Conservation (phyloP, 768 basidiomycete species). For the Hydnum rufescens region DNA sequence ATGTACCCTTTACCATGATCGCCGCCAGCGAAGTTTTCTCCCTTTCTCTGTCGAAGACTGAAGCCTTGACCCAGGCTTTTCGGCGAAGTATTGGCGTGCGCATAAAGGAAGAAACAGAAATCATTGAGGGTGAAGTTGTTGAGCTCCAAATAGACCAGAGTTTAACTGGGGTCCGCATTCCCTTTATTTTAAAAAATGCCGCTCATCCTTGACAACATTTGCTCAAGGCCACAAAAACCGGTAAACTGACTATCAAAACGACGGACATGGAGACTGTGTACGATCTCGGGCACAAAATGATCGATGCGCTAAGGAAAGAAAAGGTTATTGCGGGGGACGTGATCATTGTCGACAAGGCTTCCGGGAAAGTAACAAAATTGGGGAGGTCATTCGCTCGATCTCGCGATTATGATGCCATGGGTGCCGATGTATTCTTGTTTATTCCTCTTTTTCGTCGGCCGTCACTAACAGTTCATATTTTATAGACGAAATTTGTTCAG, state of each 20-base stretch:
- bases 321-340: slow-evolving; percentile 88
- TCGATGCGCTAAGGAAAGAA: slow-evolving; percentile 90
- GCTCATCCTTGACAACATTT: neutral
- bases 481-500: slow-evolving; percentile 91
- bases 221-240: slow-evolving; percentile 86
- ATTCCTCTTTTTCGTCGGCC: neutral
- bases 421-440: slow-evolving; percentile 57
- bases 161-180: slow-evolving; percentile 60
- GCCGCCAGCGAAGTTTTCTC: slow-evolving; percentile 97
- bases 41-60: slow-evolving; percentile 94
- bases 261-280: slow-evolving; percentile 99
- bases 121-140: slow-evolving; percentile 95
- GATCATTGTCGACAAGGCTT: slow-evolving; percentile 91
- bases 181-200: neutral
- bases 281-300: slow-evolving; percentile 98
- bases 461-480: neutral
- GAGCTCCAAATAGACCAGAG: slow-evolving; percentile 97
- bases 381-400: slow-evolving; percentile 94
- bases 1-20: slow-evolving; percentile 97
- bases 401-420: slow-evolving; percentile 97
- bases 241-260: slow-evolving; percentile 91
- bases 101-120: slow-evolving; percentile 93
- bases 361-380: slow-evolving; percentile 89
- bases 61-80: slow-evolving; percentile 92
- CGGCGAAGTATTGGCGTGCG: slow-evolving; percentile 90